Percentiles rank a stretch among this genome's conserved stretches.
phyloP scores from a whole-genome alignment of 1,284 basidiomycete genomes.

The Naganishia sp. region DNA sequence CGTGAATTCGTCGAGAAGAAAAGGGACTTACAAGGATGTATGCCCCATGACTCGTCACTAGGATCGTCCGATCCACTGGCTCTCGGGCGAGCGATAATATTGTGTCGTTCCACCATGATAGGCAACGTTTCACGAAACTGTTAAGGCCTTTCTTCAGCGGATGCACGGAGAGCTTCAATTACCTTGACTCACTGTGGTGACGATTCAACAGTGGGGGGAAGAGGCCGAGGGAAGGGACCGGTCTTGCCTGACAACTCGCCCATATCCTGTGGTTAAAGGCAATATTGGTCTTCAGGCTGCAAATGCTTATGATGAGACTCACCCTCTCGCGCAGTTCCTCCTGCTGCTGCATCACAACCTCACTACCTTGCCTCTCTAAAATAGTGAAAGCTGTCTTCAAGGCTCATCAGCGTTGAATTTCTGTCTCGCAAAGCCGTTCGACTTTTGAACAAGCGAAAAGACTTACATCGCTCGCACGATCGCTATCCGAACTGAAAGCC shows the following conservation, averaged over 20 bases:
- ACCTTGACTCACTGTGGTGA: conserved; percentile 2
- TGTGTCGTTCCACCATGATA: conserved; percentile 22
- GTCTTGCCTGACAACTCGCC: conserved; percentile 23
- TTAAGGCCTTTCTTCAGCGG: neutral
- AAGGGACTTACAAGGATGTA: conserved; percentile 37
- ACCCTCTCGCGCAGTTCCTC: conserved; percentile 29
- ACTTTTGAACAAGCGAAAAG: neutral
- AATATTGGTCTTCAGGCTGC: neutral
- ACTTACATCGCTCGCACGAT: conserved; percentile 47
- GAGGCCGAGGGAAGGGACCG: conserved; percentile 26
- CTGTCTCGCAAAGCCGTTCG: no score
- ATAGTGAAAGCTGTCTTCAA: conserved; percentile 29
- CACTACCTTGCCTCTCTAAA: conserved; percentile 14
- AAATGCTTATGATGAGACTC: neutral
- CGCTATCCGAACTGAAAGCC: conserved; percentile 41
- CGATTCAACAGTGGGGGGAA: conserved; percentile 23
- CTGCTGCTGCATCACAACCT: conserved; percentile 15
- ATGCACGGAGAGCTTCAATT: no score
- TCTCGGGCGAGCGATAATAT: conserved; percentile 24
- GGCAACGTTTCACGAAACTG: conserved; percentile 14
- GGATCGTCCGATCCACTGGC: conserved; percentile 33
- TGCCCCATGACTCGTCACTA: conserved; percentile 49
- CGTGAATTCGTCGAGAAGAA: neutral
- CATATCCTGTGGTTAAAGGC: conserved; percentile 20
- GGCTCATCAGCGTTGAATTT: no score